Evolutionary conservation across 164 flowering plant genomes (phyloP), one percentile per base, ranked within the genome.

Genomic region (Vitis cinerea): DNA sequence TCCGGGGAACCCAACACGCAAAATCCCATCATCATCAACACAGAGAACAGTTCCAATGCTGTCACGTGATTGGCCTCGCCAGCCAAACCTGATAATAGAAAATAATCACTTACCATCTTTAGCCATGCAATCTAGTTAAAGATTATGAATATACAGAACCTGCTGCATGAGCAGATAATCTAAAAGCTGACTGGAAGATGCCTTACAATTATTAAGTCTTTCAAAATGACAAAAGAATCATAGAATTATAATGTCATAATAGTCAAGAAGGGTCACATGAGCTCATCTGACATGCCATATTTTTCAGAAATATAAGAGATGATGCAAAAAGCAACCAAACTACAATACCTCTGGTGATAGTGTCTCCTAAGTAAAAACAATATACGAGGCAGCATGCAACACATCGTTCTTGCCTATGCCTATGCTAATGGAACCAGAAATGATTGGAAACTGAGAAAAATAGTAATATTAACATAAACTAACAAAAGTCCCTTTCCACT

Each of bases 1-100:
- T 80, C 99, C 99, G 72, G 98, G 99, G 80, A 96, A 96, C 59
- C 99, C 99, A 74, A 96, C 99, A 60, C 99, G 94, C 51, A 96
- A 75, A 58, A 96, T 89, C 14, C 99, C 99, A 87, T 93, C 98
- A 81, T 96, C 99, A 80, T 96, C 99, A 75, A 95, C 99, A 82
- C 99, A 93, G 5, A 95, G 76, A 74, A 93, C 98, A 50, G 98
- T 96, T 71, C 99, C 98, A 74, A 90, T 84, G 74, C 94, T 91
- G 64, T 93, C 97, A 69, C 95, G 90, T 54, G 98, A 89, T 60
- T 93, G 97, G 65, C 90, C 97, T 59, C 97, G 94, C 97, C 92
- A 96, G 16, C 97, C 98, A 81, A 88, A 96, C 79, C 98, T 96
- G 86, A 71, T 49, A 67, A 50, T 15, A 15, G 9, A 67, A 47